phyloP scores from a whole-genome alignment of 2,329 filamentous ascomycete species.

The Neopestalotiopsis clavispora region DNA sequence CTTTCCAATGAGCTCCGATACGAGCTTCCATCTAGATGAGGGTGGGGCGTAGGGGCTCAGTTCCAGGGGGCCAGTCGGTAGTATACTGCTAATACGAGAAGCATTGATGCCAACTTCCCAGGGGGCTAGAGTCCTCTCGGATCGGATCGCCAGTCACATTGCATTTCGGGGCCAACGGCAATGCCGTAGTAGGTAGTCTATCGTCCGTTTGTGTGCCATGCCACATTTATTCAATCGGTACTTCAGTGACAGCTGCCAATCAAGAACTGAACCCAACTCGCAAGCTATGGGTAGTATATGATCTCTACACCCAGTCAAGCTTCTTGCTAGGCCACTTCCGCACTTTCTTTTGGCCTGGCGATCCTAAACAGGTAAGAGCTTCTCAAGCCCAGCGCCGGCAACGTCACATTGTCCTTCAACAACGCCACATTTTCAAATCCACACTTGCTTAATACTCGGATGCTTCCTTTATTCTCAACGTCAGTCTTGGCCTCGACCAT shows the following conservation, averaged over 20 bases:
- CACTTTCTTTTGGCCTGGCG: neutral
- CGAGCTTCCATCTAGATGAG: neutral
- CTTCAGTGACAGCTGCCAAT: neutral
- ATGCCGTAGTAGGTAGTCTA: neutral
- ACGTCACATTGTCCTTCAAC: constrained; percentile 4
- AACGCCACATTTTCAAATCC: neutral
- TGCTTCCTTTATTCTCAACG: constrained; percentile 8
- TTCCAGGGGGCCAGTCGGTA: neutral
- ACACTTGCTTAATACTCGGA: neutral
- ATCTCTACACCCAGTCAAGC: too few relatives aligned
- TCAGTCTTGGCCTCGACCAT: constrained; percentile 4
- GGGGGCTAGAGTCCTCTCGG: neutral
- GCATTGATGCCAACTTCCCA: neutral
- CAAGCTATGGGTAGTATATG: neutral
- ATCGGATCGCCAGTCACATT: neutral
- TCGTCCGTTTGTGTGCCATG: neutral
- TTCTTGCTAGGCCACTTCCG: neutral
- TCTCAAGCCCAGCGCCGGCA: constrained; percentile 1
- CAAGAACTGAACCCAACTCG: neutral
- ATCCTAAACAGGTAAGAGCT: constrained; percentile 9
- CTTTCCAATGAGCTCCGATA: neutral
- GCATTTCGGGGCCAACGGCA: neutral
- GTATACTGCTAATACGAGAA: neutral
- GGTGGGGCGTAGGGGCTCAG: neutral
- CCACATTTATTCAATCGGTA: neutral